phyloP scores from a whole-genome alignment of 1,139 yeast genomes.

The Suhomyces maxii region DNA sequence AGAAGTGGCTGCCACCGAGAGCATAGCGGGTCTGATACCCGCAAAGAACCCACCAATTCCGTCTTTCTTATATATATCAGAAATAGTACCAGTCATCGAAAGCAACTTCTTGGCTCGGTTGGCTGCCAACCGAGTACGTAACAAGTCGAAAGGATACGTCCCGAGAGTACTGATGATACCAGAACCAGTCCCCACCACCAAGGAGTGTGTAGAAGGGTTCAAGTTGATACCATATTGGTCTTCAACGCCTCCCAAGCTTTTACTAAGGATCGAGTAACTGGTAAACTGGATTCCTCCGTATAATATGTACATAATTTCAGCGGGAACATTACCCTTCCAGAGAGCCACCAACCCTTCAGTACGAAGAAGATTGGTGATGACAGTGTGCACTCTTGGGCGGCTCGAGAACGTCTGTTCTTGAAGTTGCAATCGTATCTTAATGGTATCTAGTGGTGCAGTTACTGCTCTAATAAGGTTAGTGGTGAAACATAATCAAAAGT shows the following conservation, averaged over 20 bases:
- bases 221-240: slow-evolving; percentile 22
- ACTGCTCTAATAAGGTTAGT: slow-evolving; percentile 43
- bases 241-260: slow-evolving; percentile 34
- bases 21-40: slow-evolving; percentile 64
- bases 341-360: slow-evolving; percentile 51
- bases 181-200: slow-evolving; percentile 72
- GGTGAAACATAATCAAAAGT: not conserved
- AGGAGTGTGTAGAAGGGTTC: slow-evolving; percentile 46
- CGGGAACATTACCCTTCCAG: slow-evolving; percentile 97
- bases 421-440: slow-evolving; percentile 83
- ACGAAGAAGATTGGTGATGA: slow-evolving; percentile 26
- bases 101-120: slow-evolving; percentile 43
- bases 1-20: slow-evolving; percentile 64
- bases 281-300: slow-evolving; percentile 89
- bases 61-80: slow-evolving; percentile 43
- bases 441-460: slow-evolving; percentile 87
- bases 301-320: slow-evolving; percentile 76
- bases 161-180: slow-evolving; percentile 70
- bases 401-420: slow-evolving; percentile 30
- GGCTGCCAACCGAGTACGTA: slow-evolving; percentile 81
- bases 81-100: slow-evolving; percentile 46
- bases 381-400: slow-evolving; percentile 33
- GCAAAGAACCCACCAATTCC: slow-evolving; percentile 61
- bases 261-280: slow-evolving; percentile 59
- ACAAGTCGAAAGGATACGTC: slow-evolving; percentile 86